phyloP scores from a whole-genome alignment of 441 rosid genomes.

The Jatropha multifida region DNA sequence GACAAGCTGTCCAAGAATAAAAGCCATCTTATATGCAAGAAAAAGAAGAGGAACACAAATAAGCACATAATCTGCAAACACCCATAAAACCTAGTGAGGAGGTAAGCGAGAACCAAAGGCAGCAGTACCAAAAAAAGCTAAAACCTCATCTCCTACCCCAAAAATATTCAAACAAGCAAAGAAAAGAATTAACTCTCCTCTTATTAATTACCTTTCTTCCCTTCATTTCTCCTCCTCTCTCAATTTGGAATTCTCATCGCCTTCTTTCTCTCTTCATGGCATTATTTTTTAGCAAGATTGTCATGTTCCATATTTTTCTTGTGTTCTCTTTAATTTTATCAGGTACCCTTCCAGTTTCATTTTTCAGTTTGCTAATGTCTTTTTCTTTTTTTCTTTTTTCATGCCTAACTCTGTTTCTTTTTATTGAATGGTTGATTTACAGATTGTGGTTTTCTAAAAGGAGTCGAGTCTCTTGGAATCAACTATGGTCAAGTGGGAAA shows the following conservation, averaged over 20 bases:
- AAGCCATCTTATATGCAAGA: slow-evolving; percentile 3
- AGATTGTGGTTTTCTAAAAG: slow-evolving; percentile 49
- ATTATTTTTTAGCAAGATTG: slow-evolving; percentile 28
- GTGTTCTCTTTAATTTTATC: slow-evolving; percentile 36
- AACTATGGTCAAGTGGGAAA: slow-evolving; percentile 58
- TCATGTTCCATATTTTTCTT: slow-evolving; percentile 39
- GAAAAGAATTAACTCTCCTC: background rate
- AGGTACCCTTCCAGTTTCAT: slow-evolving; percentile 39
- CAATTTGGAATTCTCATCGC: background rate
- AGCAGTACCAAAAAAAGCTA: slow-evolving; percentile 33
- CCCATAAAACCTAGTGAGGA: slow-evolving; percentile 30
- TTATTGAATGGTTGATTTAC: slow-evolving; percentile 11
- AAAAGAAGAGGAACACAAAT: slow-evolving; percentile 17
- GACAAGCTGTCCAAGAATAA: slow-evolving; percentile 22
- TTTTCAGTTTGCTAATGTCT: background rate
- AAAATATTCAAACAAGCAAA: slow-evolving; percentile 12
- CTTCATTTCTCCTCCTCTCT: slow-evolving; percentile 22
- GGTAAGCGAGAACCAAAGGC: slow-evolving; percentile 24
- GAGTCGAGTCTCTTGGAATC: slow-evolving; percentile 51
- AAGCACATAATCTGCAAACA: background rate
- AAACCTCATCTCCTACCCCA: slow-evolving; percentile 15
- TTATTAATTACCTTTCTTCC: no score
- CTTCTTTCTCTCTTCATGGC: slow-evolving; percentile 32
- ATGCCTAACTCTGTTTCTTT: background rate
- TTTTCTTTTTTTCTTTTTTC: background rate